Evolutionary conservation across 164 flowering plant genomes (phyloP), one percentile per base, ranked within the genome.

Genomic region (Santalum album): DNA sequence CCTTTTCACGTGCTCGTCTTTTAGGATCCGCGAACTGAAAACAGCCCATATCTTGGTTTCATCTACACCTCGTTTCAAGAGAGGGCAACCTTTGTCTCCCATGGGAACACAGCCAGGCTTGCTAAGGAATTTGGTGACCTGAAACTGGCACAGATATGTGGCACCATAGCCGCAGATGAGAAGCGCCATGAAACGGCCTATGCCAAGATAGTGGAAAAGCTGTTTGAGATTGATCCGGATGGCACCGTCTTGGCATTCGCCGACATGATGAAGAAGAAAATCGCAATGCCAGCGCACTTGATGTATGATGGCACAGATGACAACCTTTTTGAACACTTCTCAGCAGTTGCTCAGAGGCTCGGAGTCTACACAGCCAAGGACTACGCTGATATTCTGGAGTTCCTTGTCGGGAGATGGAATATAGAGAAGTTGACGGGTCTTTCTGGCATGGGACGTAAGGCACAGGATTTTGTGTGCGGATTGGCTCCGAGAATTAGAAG

Each of bases 291-390:
- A 17, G 82, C 82, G 12, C 79, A 75, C 56, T 49, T 80, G 51
- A 78, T 78, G 80, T 72, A 58, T 54, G 83, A 80, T 39, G 86
- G 86, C 25, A 51, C 34, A 44, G 81, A 78, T 36, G 65, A 68
- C 17, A 60, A 72, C 32, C 74, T 80, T 1, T 80, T 78, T 29
- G 77, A 78, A 16, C 71, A 78, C 66, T 78, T 63, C 78, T 70
- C 83, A 6, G 47, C 79, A 7, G 75, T 76, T 32, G 83, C 82
- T 19, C 82, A 80, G 65, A 59, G 78, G 36, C 60, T 80, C 15
- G 79, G 81, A 22, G 81, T 80, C n/a, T 80, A 77, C 69, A 80
- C 85, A 5, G 85, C 82, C 19, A 71, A 67, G 46, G 82, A 78
- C n/a, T n/a, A n/a, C n/a, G n/a, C n/a, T n/a, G n/a, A n/a, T n/a